A percentile compares a stretch with the other conserved stretches of the same genome.
Evolutionary conservation across 2,329 filamentous ascomycete genomes (phyloP).

Genomic region (Trichoderma atroviride): DNA sequence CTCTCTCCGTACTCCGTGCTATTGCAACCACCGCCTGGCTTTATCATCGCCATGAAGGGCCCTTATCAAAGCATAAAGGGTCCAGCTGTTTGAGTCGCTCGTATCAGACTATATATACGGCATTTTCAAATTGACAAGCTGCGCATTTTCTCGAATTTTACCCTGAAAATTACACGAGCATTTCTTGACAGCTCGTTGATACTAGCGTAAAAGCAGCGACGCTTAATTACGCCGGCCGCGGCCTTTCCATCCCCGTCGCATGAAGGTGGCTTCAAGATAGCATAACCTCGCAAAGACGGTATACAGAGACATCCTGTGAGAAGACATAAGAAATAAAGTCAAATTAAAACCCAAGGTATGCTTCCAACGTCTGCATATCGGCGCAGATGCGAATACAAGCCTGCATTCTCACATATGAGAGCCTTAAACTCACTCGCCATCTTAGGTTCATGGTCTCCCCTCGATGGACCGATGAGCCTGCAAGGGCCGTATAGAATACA

Average conservation of each 20-base stretch:
- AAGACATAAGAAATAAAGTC: background rate
- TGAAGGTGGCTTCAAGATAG: conserved; percentile 20
- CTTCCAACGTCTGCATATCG: background rate
- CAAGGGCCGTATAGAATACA: conserved; percentile 13
- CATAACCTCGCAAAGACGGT: background rate
- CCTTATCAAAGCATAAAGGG: background rate
- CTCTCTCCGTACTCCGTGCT: background rate
- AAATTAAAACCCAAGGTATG: conserved; percentile 11
- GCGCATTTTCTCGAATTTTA: background rate
- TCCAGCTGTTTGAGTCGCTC: background rate
- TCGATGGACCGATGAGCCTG: conserved; percentile 28
- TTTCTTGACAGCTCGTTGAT: background rate
- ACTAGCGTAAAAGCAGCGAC: conserved; percentile 18
- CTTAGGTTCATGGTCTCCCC: conserved; percentile 27
- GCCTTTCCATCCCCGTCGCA: background rate
- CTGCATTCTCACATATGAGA: background rate
- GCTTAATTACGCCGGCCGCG: background rate
- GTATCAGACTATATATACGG: background rate
- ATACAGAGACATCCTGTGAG: background rate
- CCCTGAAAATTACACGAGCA: background rate
- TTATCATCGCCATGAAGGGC: background rate
- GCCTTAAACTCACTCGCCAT: conserved; percentile 4
- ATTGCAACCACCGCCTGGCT: background rate
- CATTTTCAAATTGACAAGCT: background rate
- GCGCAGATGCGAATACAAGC: background rate